phyloP scores from a whole-genome alignment of 2,329 filamentous ascomycete genomes.

The Sporothrix luriei region DNA sequence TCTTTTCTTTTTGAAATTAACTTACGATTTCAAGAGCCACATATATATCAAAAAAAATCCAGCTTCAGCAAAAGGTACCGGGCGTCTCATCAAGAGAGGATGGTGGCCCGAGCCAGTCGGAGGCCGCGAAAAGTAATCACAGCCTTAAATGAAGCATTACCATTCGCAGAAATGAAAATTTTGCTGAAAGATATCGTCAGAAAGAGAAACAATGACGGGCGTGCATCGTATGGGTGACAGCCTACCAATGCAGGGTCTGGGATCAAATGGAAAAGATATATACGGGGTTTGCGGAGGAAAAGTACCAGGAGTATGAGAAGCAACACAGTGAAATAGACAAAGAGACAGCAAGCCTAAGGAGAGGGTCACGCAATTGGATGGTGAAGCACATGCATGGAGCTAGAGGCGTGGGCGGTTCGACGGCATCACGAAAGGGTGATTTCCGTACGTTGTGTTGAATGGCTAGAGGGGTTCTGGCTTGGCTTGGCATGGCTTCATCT shows the following conservation, averaged over 20 bases:
- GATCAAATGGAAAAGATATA: conserved; percentile 13
- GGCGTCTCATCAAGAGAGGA: not conserved
- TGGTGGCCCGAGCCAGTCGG: not conserved
- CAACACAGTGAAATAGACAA: not conserved
- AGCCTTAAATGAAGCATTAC: not conserved
- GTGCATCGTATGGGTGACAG: too few species aligned
- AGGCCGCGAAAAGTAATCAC: not conserved
- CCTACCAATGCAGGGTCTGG: not conserved
- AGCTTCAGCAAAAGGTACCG: too few species aligned
- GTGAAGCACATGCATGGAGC: conserved; percentile 15
- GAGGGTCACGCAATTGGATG: not conserved
- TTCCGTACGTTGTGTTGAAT: not conserved
- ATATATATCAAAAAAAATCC: not conserved
- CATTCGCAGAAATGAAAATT: not conserved
- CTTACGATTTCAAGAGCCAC: not conserved
- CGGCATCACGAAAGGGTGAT: not conserved
- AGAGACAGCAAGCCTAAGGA: not conserved
- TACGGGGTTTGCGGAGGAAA: not conserved
- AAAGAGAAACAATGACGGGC: not conserved
- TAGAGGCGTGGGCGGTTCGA: not conserved
- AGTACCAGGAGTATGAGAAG: not conserved
- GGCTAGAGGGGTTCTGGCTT: not conserved
- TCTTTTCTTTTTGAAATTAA: not conserved
- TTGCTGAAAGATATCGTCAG: not conserved
- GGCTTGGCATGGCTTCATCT: conserved; percentile 16